A percentile compares a stretch with the other conserved stretches of the same genome.
These are phyloP conservation scores for Penicillium coprophilum DNA, from an alignment of 495 filamentous ascomycete species.

Conservation along the genomic window DNA sequence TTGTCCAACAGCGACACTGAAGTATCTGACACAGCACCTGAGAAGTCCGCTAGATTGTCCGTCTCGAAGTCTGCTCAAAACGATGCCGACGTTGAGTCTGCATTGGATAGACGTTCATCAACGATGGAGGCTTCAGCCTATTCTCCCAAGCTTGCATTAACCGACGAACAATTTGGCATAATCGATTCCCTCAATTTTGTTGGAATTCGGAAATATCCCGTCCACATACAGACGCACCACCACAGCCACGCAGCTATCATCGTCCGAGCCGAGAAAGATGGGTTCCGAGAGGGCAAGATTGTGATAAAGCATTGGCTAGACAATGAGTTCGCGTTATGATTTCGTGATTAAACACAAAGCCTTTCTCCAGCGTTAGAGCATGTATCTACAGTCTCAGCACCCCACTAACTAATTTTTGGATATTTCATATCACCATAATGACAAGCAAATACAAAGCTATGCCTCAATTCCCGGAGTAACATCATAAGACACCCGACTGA, in stretches of 20 bases:
- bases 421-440: background rate
- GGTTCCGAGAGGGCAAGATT: conserved; percentile 71
- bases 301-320: conserved; percentile 82
- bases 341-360: background rate
- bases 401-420: background rate
- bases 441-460: background rate
- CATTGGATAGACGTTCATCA: background rate
- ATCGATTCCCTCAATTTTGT: conserved; percentile 72
- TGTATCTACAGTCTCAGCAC: conserved; percentile 3
- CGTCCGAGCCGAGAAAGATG: conserved; percentile 60
- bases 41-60: background rate
- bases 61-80: background rate
- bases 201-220: conserved; percentile 77
- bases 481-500: conserved; percentile 55
- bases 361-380: background rate
- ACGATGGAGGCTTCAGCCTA: background rate
- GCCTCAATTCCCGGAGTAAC: conserved; percentile 22
- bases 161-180: conserved; percentile 78
- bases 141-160: conserved; percentile 69
- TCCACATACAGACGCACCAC: conserved; percentile 76
- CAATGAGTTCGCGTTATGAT: conserved; percentile 67
- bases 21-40: conserved; percentile 9
- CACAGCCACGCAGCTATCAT: conserved; percentile 93
- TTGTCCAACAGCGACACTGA: conserved; percentile 46
- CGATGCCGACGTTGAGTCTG: background rate